Base-by-base conservation (phyloP, 2,329 filamentous ascomycete genomes). In the Pestalotiopsis sp. region DNA sequence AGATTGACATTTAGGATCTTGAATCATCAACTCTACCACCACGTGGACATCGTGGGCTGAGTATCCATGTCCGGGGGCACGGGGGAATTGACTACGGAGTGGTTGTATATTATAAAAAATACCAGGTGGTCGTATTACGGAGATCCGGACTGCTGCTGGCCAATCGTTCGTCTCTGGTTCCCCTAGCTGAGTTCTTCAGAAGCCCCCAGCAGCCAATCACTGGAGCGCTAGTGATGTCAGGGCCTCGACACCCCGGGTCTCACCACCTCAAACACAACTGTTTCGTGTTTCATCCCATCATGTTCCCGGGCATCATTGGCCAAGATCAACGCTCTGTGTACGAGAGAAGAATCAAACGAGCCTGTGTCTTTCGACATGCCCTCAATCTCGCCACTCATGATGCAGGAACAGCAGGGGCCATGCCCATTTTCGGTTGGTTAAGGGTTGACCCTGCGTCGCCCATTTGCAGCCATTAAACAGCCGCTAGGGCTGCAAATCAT, bases 231-330 rank as follows among this genome's bases (percentile, higher is more conserved):
- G 48, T 61, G 63, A 57, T 35, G 44, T 56, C 63, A 56, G 35
- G 48, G 63, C 44, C 63, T 65, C 17, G 17, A 26, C 58, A 20
- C 30, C 30, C 58, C 26, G 58, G 58, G 58, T 39, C 58, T 39
- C 26, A 35, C 58, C 52, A 66, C 55, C 35, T 66, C 64, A 66
- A 66, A 66, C 64, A 30, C 55, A 52, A 66, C 64, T 59, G 64
- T 66, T 66, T 66, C 64, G 64, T 58, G 64, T 66, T 66, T 66
- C 64, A 66, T 52, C 22, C 30, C 52, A 35, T 20, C 58, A 35
- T 22, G 39, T 30, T 13, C 26, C 22, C 10, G 5, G n/a, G 3
- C 52, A 59, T 35, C 40, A 66, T 66, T 66, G 64, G 64, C 38
- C 44, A 52, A 13, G 52, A 61, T 38, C 58, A 35, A 35, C 30